Conservation (phyloP, 805 yeast species). For the Nakazawaea ambrosiae region DNA sequence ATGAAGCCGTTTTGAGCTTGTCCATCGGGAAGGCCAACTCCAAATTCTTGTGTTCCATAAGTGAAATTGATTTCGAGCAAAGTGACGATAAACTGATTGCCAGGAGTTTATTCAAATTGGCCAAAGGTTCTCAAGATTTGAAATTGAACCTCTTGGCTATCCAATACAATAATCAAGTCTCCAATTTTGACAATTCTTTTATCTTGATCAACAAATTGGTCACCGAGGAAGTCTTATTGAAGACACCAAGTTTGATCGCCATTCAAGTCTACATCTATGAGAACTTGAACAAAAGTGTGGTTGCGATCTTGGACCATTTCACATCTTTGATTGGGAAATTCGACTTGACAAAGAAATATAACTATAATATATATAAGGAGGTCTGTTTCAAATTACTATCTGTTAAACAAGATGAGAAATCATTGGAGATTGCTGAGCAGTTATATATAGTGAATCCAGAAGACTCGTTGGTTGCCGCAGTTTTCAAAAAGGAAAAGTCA, state of each 20-base stretch:
- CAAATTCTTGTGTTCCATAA: conserved; percentile 13
- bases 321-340: neutral
- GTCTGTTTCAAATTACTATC: conserved; percentile 31
- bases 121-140: conserved; percentile 22
- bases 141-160: conserved; percentile 26
- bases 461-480: conserved; percentile 16
- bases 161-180: conserved; percentile 24
- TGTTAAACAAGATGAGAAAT: conserved; percentile 20
- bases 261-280: conserved; percentile 45
- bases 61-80: conserved; percentile 13
- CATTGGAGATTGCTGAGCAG: conserved; percentile 22
- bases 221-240: conserved; percentile 8
- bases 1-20: conserved; percentile 35
- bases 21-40: conserved; percentile 27
- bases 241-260: conserved; percentile 43
- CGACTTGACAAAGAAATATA: conserved; percentile 13
- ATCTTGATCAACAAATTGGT: conserved; percentile 28
- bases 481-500: conserved; percentile 12
- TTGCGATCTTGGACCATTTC: conserved; percentile 21
- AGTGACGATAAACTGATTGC: conserved; percentile 19
- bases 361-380: conserved; percentile 22
- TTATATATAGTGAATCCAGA: conserved; percentile 14
- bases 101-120: conserved; percentile 26
- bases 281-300: conserved; percentile 28
- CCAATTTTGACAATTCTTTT: conserved; percentile 27